Conservation (phyloP, 2,329 filamentous ascomycete genomes). For the Aspergillus eucalypticola region DNA sequence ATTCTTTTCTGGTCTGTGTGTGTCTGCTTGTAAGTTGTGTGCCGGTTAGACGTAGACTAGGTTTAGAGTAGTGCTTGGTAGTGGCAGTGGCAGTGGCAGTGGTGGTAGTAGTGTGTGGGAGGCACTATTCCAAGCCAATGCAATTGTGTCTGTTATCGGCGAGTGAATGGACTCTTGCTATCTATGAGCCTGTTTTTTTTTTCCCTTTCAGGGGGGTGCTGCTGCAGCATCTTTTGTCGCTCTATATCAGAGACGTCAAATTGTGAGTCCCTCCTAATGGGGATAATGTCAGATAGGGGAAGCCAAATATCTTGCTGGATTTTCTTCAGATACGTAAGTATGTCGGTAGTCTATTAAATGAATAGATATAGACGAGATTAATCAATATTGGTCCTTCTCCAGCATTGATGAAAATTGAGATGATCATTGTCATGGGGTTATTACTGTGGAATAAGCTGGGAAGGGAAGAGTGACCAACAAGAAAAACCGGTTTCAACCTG, state of each 20-base stretch:
- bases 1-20: neutral
- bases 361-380: neutral
- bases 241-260: neutral
- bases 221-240: neutral
- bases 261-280: neutral
- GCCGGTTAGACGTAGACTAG: too few relatives aligned
- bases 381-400: neutral
- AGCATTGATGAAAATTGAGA: neutral
- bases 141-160: neutral
- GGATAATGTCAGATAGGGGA: neutral
- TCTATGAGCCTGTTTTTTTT: neutral
- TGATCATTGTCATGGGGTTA: neutral
- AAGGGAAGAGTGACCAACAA: neutral
- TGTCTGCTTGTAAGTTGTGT: neutral
- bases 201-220: too few relatives aligned
- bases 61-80: neutral
- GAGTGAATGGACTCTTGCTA: neutral
- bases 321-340: neutral
- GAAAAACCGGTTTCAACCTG: constrained; percentile 7
- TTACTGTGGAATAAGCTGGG: neutral
- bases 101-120: too few relatives aligned
- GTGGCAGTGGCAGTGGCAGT: neutral
- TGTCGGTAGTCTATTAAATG: neutral
- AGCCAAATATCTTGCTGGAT: neutral
- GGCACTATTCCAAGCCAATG: too few relatives aligned